Evolutionary conservation across 495 filamentous ascomycete species (phyloP).

Genomic region (Penicillium turbatum): DNA sequence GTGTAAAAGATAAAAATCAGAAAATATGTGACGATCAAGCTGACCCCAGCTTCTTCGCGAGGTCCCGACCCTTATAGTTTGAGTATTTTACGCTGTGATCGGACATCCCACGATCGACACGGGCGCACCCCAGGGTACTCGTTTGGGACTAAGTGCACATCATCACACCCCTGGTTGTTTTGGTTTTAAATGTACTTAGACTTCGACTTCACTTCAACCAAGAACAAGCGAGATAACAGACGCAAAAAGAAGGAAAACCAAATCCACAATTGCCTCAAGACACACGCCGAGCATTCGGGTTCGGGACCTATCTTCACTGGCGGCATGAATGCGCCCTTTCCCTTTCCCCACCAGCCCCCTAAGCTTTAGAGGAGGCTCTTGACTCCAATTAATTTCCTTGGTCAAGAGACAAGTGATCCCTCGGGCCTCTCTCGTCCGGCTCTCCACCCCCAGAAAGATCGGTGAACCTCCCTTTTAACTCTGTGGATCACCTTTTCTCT

Average conservation of each 20-base stretch:
- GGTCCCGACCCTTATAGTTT: background rate
- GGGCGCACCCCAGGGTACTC: background rate
- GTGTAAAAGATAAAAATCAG: background rate
- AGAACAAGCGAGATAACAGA: background rate
- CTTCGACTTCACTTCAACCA: background rate
- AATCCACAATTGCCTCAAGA: background rate
- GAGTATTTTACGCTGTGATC: background rate
- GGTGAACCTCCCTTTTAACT: background rate
- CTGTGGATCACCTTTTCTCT: background rate
- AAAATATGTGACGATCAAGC: background rate
- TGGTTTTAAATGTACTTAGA: background rate
- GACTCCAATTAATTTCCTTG: background rate
- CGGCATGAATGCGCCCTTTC: background rate
- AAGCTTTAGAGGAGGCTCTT: conserved; percentile 7
- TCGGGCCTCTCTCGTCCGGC: background rate
- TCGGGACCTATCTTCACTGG: background rate
- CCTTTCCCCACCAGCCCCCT: background rate
- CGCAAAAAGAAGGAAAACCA: background rate
- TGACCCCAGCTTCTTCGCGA: background rate
- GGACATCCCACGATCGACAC: background rate
- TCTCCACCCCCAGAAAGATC: background rate
- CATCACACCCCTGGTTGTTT: background rate
- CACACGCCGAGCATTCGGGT: background rate
- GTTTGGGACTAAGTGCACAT: background rate
- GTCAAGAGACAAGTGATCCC: background rate